Conservation (phyloP, 2,329 filamentous ascomycete species). For the Aspergillus terreus region DNA sequence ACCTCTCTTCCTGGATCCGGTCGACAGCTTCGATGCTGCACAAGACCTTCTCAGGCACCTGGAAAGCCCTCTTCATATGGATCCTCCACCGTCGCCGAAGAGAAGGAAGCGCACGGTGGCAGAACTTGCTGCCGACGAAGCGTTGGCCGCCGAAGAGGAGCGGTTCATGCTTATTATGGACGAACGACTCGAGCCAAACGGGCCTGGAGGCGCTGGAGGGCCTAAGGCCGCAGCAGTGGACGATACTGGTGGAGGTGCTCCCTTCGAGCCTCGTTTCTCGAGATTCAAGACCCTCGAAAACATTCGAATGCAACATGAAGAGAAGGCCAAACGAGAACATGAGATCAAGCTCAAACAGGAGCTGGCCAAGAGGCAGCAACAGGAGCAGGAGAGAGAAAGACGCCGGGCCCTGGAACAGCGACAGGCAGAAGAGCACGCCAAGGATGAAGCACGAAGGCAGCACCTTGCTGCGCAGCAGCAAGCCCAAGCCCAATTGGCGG, state of each 20-base stretch:
- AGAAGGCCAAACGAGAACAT: slow-evolving; percentile 55
- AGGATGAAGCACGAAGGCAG: slow-evolving; percentile 38
- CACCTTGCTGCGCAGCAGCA: slow-evolving; percentile 46
- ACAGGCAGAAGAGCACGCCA: slow-evolving; percentile 42
- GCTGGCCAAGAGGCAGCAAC: slow-evolving; percentile 44
- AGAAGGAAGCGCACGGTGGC: slow-evolving; percentile 89
- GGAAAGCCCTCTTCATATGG: slow-evolving; percentile 72
- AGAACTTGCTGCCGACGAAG: slow-evolving; percentile 92
- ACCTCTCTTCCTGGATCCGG: slow-evolving; percentile 73
- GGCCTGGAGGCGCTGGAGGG: slow-evolving; percentile 55
- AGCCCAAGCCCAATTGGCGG: slow-evolving; percentile 41
- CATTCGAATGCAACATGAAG: slow-evolving; percentile 72
- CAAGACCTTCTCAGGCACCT: slow-evolving; percentile 68
- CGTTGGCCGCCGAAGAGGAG: slow-evolving; percentile 81
- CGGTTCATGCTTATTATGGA: slow-evolving; percentile 91
- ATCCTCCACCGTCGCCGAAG: slow-evolving; percentile 77
- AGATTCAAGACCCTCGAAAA: slow-evolving; percentile 87
- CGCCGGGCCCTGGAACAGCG: slow-evolving; percentile 42
- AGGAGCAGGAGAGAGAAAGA: slow-evolving; percentile 48
- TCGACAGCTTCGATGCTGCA: slow-evolving; percentile 64
- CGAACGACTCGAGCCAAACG: slow-evolving; percentile 66
- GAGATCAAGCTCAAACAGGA: slow-evolving; percentile 50
- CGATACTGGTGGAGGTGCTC: slow-evolving; percentile 64
- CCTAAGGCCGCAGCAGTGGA: slow-evolving; percentile 66
- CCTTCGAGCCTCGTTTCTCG: slow-evolving; percentile 82